Evolutionary conservation across 345 rosid genomes (phyloP).

Genomic region (Ceriops decandra): DNA sequence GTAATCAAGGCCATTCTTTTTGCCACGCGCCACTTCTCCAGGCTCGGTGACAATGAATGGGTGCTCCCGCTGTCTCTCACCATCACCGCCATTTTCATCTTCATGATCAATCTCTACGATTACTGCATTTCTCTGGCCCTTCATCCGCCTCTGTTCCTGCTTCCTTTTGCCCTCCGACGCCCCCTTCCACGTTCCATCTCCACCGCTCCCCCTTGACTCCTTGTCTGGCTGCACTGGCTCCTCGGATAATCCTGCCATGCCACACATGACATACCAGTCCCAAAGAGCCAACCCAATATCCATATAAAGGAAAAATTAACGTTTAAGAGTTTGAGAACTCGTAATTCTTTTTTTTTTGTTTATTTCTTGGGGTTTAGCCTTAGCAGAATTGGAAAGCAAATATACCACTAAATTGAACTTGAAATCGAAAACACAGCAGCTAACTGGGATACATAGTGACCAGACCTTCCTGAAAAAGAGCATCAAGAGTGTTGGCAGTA

Average conservation of each 20-base stretch:
- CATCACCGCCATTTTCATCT: conserved; percentile 33
- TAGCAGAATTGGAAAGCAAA: background rate
- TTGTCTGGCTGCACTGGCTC: conserved; percentile 73
- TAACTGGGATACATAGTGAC: background rate
- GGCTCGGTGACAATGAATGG: conserved; percentile 99
- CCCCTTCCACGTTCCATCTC: conserved; percentile 52
- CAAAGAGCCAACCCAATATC: too few species aligned
- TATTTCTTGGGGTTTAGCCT: background rate
- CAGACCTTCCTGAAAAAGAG: conserved; percentile 88
- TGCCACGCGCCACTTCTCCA: conserved; percentile 98
- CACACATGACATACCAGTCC: too few species aligned
- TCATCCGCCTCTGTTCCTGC: conserved; percentile 38
- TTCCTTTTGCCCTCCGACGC: conserved; percentile 29
- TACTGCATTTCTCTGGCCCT: conserved; percentile 32
- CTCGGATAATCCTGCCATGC: conserved; percentile 62
- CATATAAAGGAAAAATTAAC: too few species aligned
- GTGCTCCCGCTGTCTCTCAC: conserved; percentile 89
- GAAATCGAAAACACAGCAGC: too few species aligned
- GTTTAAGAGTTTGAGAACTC: too few species aligned
- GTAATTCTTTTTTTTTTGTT: too few species aligned
- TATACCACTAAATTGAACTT: too few species aligned
- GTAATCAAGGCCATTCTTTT: conserved; percentile 98
- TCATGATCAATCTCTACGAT: conserved; percentile 39
- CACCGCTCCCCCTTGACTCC: conserved; percentile 59
- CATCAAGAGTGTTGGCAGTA: conserved; percentile 56